Base-by-base conservation (phyloP, 2,329 filamentous ascomycete species). In the Fusarium tuaranense region DNA sequence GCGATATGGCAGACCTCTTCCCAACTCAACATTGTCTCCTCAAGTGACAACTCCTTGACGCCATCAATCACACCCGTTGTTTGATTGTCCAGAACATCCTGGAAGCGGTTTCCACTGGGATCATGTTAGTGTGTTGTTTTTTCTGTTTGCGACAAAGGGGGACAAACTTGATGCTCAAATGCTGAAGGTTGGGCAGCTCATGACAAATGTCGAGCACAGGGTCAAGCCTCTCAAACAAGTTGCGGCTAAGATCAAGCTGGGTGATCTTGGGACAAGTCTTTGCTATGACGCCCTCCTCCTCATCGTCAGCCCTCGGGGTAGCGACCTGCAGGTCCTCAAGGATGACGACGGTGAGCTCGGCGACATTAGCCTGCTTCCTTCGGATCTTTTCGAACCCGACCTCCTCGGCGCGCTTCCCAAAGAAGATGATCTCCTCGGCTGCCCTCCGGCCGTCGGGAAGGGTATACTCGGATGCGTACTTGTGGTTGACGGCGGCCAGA, bases 341-440 rank as follows among this genome's bases (percentile, higher is more conserved):
- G 44, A 98, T 90, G 60, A 97, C 92, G 65, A 95, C 92, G 75
- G 89, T 92, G 69, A 98, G 88, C 78, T 97, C 94, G 65, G 92
- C 87, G 36, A 98, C 86, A 79, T 93, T 87, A 76, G 95, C 93
- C 79, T 97, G 92, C 83, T 95, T 91, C 75, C 89, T 89, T 51
- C 93, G 91, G 75, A 98, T 94, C 86, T 98, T 98, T 76, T 97
- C 95, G 77, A 98, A 98, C 34, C 97, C 97, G 38, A 98, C 91
- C 84, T 98, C 96, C 84, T 98, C 93, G 7, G 94, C 96, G 20
- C 95, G 89, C 83, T 98, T 98, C 41, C 83, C 94, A 84, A 87
- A 97, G 88, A 87, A 92, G 65, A 87, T 84, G 72, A 97, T 93
- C 59, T 90, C 87, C 2, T 78, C 76, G 10, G 77, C 80, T 8